Conservation (phyloP, 78 protist species). For the Dictyostelium brefeldianum region DNA sequence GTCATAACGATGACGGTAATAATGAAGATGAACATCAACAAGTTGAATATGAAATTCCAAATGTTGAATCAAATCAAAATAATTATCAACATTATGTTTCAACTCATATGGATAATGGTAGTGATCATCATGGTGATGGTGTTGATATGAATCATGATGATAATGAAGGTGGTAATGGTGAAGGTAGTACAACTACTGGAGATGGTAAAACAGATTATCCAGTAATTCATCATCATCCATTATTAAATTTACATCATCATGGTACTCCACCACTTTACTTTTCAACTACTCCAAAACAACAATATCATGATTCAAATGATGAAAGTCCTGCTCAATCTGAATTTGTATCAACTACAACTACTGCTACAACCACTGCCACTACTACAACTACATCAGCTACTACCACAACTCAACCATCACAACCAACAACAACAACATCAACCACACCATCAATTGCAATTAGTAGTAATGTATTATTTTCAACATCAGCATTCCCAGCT, state of each 20-base stretch:
- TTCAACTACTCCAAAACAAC: constrained; percentile 4
- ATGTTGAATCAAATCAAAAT: neutral
- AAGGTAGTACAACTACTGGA: neutral
- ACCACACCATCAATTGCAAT: neutral
- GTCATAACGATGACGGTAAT: neutral
- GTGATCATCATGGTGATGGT: neutral
- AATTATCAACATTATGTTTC: neutral
- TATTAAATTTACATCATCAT: neutral
- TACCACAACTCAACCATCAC: neutral
- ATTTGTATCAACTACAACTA: neutral
- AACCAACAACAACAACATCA: neutral
- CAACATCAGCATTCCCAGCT: constrained; percentile 17
- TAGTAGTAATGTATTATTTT: neutral
- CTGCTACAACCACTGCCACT: neutral
- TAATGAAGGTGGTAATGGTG: neutral
- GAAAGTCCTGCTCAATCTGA: constrained; percentile 3
- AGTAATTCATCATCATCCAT: neutral
- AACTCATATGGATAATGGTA: neutral
- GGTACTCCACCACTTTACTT: constrained; percentile 25
- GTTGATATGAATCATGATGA: neutral
- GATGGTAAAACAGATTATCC: too few relatives aligned
- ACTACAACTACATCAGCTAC: neutral
- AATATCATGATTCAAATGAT: neutral
- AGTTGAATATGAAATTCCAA: neutral
- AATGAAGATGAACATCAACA: neutral